Conservation (phyloP, 768 basidiomycete genomes). For the Hortiboletus campestris region DNA sequence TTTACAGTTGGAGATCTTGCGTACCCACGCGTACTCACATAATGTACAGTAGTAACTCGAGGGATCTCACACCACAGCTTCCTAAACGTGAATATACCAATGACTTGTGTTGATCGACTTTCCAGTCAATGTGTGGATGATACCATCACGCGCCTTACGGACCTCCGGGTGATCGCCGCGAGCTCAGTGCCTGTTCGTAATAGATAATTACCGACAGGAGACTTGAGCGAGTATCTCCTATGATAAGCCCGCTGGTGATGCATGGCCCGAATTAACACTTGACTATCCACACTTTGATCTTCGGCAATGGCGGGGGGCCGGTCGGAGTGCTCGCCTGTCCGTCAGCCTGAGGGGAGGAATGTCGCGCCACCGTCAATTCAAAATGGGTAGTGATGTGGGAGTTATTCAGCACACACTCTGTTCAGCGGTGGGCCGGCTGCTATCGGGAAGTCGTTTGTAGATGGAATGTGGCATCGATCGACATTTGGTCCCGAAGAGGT, state of each 20-base stretch:
- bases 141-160: background rate
- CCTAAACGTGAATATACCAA: background rate
- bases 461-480: too few relatives aligned
- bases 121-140: background rate
- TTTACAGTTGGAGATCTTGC: background rate
- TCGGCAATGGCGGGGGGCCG: background rate
- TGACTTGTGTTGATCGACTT: background rate
- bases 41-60: background rate
- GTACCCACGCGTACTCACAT: background rate
- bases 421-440: background rate
- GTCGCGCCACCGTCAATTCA: slow-evolving; percentile 1
- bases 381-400: background rate
- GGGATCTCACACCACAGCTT: background rate
- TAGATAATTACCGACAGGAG: background rate
- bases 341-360: background rate
- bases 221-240: background rate
- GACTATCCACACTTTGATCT: background rate
- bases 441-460: background rate
- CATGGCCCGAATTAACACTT: background rate
- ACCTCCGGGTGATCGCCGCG: background rate
- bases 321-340: background rate
- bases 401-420: background rate
- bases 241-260: background rate
- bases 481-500: background rate
- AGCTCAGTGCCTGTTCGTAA: background rate